Base-by-base conservation (phyloP, 2,329 filamentous ascomycete species). In the Paracorniculantispora psalliotae region DNA sequence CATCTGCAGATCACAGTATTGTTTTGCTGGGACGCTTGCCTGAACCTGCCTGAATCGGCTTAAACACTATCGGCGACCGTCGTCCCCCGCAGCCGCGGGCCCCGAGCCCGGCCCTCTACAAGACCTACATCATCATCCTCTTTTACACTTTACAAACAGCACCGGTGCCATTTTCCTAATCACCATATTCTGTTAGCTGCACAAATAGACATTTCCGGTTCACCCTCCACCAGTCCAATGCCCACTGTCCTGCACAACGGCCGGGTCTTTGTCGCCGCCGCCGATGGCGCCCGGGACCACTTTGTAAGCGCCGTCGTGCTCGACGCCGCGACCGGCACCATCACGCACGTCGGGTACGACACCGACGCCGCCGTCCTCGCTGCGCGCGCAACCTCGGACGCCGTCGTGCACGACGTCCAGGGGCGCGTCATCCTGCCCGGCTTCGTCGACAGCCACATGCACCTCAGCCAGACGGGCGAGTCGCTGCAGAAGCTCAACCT, bases 361-460 rank as follows among this genome's bases (percentile, higher is more conserved):
- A 43, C 41, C 33, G 58, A 60, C 39, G 21, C 21, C 43, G 26
- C 51, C 35, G 30, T 60, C 33, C 12, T 41, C n/a, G 35, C 44
- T 8, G 58, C 58, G 12, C 50, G 19, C 10, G 35, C 58, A 9
- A 35, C 44, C 6, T 21, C 46, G n/a, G 47, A 39, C 19, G 47
- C 58, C 15, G 26, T 19, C 12, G 25, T 49, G 4, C 58, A 56
- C 44, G 61, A 69, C 39, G 49, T 69, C 7, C 21, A 60, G 0
- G 68, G 70, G 4, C 66, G 66, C 30, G 67, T 69, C 1, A 68
- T 81, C 4, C 67, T 81, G 0, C 79, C 80, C 0, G 76, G 78
- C 2, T 81, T 82, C 61, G 76, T 82, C 37, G 80, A 82, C 61
- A 78, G 77, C 1, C 80, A 82, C 49, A 77, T 80, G 63, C 80